Evolutionary conservation across 768 basidiomycete species (phyloP).

Genomic region (Pleurotus tuber-regium): DNA sequence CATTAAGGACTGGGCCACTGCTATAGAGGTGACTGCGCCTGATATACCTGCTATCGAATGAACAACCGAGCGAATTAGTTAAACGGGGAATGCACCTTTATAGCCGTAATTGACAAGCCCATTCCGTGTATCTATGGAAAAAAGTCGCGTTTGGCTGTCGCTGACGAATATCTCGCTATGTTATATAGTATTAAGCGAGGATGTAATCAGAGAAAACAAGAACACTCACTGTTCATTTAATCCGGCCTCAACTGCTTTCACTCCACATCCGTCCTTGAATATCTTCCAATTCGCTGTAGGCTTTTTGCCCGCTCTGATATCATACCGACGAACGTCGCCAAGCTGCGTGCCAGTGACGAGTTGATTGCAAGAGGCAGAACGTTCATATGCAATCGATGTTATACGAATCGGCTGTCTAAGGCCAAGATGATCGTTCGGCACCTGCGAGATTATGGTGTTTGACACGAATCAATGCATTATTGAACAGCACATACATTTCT

Average conservation of each 20-base stretch:
- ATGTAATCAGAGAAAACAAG: not conserved
- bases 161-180: conserved; percentile 67
- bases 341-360: conserved; percentile 71
- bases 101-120: conserved; percentile 65
- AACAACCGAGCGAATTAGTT: not conserved
- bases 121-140: conserved; percentile 66
- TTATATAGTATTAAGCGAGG: conserved; percentile 10
- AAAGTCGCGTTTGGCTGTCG: conserved; percentile 63
- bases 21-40: conserved; percentile 65
- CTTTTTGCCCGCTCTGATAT: conserved; percentile 64
- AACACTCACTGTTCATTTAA: conserved; percentile 57
- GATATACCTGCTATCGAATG: conserved; percentile 50
- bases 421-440: conserved; percentile 70
- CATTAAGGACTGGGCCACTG: conserved; percentile 50
- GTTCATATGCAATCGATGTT: conserved; percentile 61
- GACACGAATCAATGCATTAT: not conserved
- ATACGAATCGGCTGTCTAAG: conserved; percentile 80
- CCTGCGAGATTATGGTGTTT: conserved; percentile 32
- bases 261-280: conserved; percentile 58
- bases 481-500: conserved; percentile 58
- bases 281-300: conserved; percentile 69
- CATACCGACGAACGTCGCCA: conserved; percentile 76
- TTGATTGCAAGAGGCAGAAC: conserved; percentile 37
- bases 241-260: conserved; percentile 59
- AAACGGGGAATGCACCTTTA: conserved; percentile 43